Percentiles rank a stretch among this genome's conserved stretches.
phyloP scores from a whole-genome alignment of 148 eudicot species.

The Vaccinium corymbosum region DNA sequence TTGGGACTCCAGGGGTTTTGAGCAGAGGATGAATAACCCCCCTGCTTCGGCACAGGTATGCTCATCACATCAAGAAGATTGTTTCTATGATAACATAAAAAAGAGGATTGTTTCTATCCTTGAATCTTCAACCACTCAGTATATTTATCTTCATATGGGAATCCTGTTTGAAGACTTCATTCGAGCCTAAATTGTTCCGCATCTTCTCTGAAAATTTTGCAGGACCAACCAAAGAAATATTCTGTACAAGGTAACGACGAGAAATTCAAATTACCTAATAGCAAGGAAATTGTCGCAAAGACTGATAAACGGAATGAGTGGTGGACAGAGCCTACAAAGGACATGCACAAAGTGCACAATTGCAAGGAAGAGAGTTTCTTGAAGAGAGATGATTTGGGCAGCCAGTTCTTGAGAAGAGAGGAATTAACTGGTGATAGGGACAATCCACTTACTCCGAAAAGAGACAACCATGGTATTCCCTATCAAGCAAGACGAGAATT shows the following conservation, averaged over 20 bases:
- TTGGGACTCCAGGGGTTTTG: constrained; percentile 76
- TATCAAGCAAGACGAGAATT: constrained; percentile 28
- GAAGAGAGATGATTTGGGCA: constrained; percentile 37
- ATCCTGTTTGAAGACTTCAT: background rate
- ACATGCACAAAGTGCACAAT: constrained; percentile 21
- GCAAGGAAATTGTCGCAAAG: constrained; percentile 26
- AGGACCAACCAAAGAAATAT: constrained; percentile 36
- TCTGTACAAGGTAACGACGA: constrained; percentile 24
- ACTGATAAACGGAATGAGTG: constrained; percentile 26
- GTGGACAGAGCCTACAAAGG: constrained; percentile 24
- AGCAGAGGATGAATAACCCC: constrained; percentile 61
- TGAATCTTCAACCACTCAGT: background rate
- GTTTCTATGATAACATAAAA: too few species aligned
- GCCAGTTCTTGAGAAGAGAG: constrained; percentile 22
- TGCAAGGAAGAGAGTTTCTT: constrained; percentile 21
- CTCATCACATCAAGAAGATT: background rate
- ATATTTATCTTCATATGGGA: background rate
- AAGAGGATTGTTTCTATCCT: background rate
- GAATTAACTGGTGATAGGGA: constrained; percentile 22
- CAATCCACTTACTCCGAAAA: constrained; percentile 32
- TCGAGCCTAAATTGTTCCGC: background rate
- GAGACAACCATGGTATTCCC: constrained; percentile 28
- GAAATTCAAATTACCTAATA: constrained; percentile 26
- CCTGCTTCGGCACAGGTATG: constrained; percentile 47
- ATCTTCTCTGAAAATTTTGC: constrained; percentile 19